Base-by-base conservation (phyloP, 495 filamentous ascomycete genomes). In the Annulohypoxylon maeteangense region DNA sequence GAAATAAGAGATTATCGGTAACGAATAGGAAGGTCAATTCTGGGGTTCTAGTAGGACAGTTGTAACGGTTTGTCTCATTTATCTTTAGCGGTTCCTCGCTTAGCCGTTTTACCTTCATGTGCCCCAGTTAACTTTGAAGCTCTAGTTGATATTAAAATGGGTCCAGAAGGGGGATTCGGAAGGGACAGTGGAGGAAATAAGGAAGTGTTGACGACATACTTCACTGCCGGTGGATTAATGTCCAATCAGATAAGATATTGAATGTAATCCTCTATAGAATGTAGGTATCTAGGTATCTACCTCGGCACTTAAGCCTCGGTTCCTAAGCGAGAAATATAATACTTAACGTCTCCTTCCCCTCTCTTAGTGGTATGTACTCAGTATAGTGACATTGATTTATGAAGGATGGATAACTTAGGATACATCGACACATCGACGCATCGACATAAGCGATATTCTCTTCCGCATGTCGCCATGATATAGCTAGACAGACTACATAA, bases 291-390 rank as follows among this genome's bases (percentile, higher is more conserved):
- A 47, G 16, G 22, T 50, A 29, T 23, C 8, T 11, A 51, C 47
- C 47, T 51, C 47, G 47, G 47, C 5, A n/a, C n/a, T n/a, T n/a
- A n/a, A n/a, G n/a, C n/a, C 47, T 51, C 47, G 47, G 47, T 5
- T 51, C 47, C 22, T 29, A 51, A 51, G 47, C 47, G 47, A 29
- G 47, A 23, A 29, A 4, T 51, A 51, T 27, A 51, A 11, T n/a
- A 3, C 11, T 27, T 7, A 4, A 0, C 29, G 23, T 27, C 47
- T 51, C 23, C 23, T 29, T 29, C 47, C 47, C 45, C 18, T 50
- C 20, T 6, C 45, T 12, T n/a, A n/a, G n/a, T n/a, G n/a, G n/a
- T n/a, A n/a, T n/a, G n/a, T n/a, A 16, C 40, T n/a, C n/a, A n/a
- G n/a, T 6, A 29, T 3, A 6, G 27, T 6, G 27, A 29, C 27